A percentile compares a stretch with the other conserved stretches of the same genome.
phyloP scores from a whole-genome alignment of 352 stramenopile species.

The Plasmopara halstedii region DNA sequence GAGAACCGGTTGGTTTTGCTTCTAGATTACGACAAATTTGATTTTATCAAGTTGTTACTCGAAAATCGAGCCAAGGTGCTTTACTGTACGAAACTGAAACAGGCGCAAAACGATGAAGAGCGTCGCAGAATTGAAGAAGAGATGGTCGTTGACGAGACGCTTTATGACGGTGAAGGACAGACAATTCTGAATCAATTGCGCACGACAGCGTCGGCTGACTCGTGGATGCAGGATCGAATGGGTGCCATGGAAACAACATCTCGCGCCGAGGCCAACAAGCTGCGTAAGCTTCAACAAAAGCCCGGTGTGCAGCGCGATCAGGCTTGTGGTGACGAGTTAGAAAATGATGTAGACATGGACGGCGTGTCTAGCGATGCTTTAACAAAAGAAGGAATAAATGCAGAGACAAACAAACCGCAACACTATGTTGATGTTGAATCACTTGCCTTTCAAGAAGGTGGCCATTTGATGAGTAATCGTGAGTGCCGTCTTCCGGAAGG shows the following conservation, averaged over 20 bases:
- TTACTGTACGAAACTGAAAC: slow-evolving; percentile 96
- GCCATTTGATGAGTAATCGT: slow-evolving; percentile 98
- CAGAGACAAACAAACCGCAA: slow-evolving; percentile 48
- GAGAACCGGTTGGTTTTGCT: slow-evolving; percentile 97
- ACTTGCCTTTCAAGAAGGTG: slow-evolving; percentile 92
- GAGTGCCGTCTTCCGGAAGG: slow-evolving; percentile 93
- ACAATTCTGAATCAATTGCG: slow-evolving; percentile 88
- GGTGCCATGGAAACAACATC: slow-evolving; percentile 80
- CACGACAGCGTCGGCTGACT: slow-evolving; percentile 85
- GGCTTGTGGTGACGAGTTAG: slow-evolving; percentile 28
- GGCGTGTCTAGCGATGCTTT: slow-evolving; percentile 15
- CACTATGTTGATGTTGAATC: slow-evolving; percentile 93
- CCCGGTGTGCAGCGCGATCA: slow-evolving; percentile 15
- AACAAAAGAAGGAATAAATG: slow-evolving; percentile 16
- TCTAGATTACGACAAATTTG: slow-evolving; percentile 98
- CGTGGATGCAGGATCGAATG: slow-evolving; percentile 92
- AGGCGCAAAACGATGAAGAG: slow-evolving; percentile 91
- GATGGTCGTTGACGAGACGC: slow-evolving; percentile 75
- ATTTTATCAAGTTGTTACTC: slow-evolving; percentile 97
- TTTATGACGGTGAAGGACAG: slow-evolving; percentile 79
- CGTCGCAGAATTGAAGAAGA: slow-evolving; percentile 86
- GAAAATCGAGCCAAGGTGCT: slow-evolving; percentile 94
- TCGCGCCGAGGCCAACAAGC: slow-evolving; percentile 69
- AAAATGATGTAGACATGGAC: slow-evolving; percentile 52
- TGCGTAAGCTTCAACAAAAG: slow-evolving; percentile 70